Evolutionary conservation across 805 yeast species (phyloP), one percentile per base, ranked within the genome.

Genomic region (Metschnikowia vanudenii): DNA sequence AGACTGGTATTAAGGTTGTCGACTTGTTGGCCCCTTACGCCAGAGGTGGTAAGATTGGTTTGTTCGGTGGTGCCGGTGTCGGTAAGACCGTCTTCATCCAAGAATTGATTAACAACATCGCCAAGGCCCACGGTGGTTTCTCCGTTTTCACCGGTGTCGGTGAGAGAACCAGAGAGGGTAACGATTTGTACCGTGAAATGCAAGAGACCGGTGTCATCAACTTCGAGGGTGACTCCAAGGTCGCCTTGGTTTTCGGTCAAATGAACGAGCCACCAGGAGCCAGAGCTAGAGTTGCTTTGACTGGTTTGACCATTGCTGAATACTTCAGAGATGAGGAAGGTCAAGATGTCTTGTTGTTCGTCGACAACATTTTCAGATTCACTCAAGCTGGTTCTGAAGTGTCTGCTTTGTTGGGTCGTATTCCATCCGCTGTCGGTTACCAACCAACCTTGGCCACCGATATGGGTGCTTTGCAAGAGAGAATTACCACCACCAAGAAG

Each of bases 11-110:
- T 75, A 92, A 92, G 84, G 99, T 92, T 76, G 99, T 92, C 79
- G 99, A 92, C 75, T 82, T 92, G 71, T 84, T 92, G 62, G 99
- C 99, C 64, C 99, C 99, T 64, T 92, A 92, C 82, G 98, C 99
- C 73, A 90, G 97, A 88, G 99, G 99, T 88, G 99, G 99, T 88
- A 92, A 92, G 85, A 92, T 92, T 89, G 99, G 99, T 85, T 85
- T 92, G 71, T 92, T 92, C 87, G 99, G 99, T 82, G 99, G 99
- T 92, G 99, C 99, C 76, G 99, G 99, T 92, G 99, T 92, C 88
- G 99, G 99, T 80, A 92, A 92, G 80, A 92, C 99, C 76, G 99
- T 92, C 58, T 92, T 92, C 80, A 92, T 92, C 79, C 99, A 92
- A 83, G 99, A 92, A 81, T 84, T 92, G 81, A 92, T 92, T 77